Conservation (phyloP, 495 filamentous ascomycete genomes). For the Glonium stellatum region DNA sequence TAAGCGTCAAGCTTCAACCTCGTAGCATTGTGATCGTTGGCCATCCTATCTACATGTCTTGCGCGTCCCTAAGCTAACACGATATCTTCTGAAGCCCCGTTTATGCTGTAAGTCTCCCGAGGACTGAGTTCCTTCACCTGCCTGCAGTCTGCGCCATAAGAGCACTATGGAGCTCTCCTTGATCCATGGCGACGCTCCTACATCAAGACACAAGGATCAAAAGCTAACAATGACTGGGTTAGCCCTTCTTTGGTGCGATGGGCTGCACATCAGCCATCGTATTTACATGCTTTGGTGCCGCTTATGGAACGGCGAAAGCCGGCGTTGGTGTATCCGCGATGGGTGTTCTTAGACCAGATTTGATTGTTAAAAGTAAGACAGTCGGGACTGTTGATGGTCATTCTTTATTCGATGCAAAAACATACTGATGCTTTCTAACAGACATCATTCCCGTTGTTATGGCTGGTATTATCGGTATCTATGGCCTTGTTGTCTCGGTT, state of each 20-base stretch:
- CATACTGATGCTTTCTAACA: constrained; percentile 34
- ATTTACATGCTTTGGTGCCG: constrained; percentile 97
- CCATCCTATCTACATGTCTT: constrained; percentile 5
- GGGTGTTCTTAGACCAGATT: constrained; percentile 93
- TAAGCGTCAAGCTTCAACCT: constrained; percentile 24
- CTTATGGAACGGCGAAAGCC: constrained; percentile 98
- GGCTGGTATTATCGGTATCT: constrained; percentile 99
- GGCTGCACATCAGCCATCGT: constrained; percentile 97
- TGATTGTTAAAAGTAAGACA: constrained; percentile 96
- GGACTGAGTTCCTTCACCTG: constrained; percentile 6
- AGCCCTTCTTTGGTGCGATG: constrained; percentile 99
- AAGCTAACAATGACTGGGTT: constrained; percentile 24
- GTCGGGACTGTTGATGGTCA: not conserved
- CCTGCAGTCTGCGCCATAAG: constrained; percentile 3
- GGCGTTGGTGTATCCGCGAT: constrained; percentile 97
- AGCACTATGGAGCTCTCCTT: not conserved
- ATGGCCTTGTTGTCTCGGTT: constrained; percentile 97
- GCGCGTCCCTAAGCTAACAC: constrained; percentile 36
- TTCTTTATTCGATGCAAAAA: not conserved
- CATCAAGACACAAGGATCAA: constrained; percentile 1
- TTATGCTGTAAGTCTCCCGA: constrained; percentile 82
- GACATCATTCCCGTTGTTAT: constrained; percentile 99
- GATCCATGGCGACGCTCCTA: not conserved
- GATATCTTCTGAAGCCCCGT: constrained; percentile 63
- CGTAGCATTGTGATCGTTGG: not conserved